Base-by-base conservation (phyloP, 306 rosid species). In the Ochetophila trinervis region DNA sequence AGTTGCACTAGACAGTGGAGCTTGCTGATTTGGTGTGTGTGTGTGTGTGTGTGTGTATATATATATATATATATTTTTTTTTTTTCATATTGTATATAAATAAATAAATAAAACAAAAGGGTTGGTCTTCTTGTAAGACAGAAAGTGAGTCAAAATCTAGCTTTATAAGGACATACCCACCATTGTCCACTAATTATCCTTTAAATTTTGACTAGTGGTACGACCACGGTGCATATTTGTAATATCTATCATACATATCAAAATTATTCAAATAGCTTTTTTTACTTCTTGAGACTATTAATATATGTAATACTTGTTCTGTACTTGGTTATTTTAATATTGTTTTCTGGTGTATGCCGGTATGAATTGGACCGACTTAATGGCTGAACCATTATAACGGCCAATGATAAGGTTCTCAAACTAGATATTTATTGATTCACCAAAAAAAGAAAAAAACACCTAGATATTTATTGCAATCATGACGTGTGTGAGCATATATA, bases 141-240 rank as follows among this genome's bases (percentile, higher is more conserved):
- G 22, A 68, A 68, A 76, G 73, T 44, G 56, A 72, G 82, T 76
- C 79, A 80, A 74, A 65, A 22, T 21, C 23, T 63, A 14, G 45
- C 70, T 62, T 76, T 84, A 44, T 53, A 5, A 40, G 58, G 64
- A 35, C 82, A 63, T 64, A 69, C 82, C 84, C 57, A 73, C 45
- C 63, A 30, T 48, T 66, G 60, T 42, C 68, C 73, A 62, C 72
- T 60, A n/a, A n/a, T n/a, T 21, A 53, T 48, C 40, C 34, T 44
- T 42, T 27, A 35, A 7, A 5, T 24, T 57, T 53, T 11, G 64
- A 65, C 69, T 13, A 78, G 81, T 80, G 75, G 23, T 64, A 21
- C 65, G 48, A 63, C 63, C 67, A 37, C 65, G 70, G 74, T 14
- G 18, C 9, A n/a, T 6, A 37, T 35, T 40, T 5, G 5, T 40